phyloP scores from a whole-genome alignment of 495 filamentous ascomycete species.

The Lepidopterella palustris region DNA sequence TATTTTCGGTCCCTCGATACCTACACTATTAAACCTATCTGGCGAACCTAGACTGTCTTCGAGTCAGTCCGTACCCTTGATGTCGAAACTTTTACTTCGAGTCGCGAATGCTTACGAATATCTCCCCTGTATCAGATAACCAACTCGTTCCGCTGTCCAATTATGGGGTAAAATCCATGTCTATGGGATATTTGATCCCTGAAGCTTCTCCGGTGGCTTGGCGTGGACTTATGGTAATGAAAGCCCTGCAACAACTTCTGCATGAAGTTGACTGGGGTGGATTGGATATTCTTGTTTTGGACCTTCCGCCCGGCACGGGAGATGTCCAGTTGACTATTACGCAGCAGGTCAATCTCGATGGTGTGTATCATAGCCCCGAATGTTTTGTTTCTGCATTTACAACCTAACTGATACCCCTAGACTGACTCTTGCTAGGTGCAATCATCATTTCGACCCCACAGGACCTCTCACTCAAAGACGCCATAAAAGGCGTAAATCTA shows the following conservation, averaged over 20 bases:
- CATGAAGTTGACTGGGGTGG: conserved; percentile 88
- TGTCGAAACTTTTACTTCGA: neutral
- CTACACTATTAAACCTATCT: conserved; percentile 76
- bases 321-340: conserved; percentile 91
- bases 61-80: conserved; percentile 10
- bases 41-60: conserved; percentile 53
- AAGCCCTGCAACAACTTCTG: conserved; percentile 90
- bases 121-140: conserved; percentile 49
- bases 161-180: conserved; percentile 96
- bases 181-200: conserved; percentile 87
- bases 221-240: conserved; percentile 96
- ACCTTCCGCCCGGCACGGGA: conserved; percentile 89
- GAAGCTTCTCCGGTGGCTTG: conserved; percentile 76
- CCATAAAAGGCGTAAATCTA: conserved; percentile 84
- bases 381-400: neutral
- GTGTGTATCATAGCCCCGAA: conserved; percentile 33
- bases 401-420: neutral
- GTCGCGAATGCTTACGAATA: neutral
- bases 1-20: conserved; percentile 93
- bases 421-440: conserved; percentile 45
- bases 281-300: conserved; percentile 78
- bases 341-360: conserved; percentile 82
- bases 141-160: conserved; percentile 84
- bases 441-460: conserved; percentile 94
- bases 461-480: conserved; percentile 81